phyloP scores from a whole-genome alignment of 441 rosid species.

The Viola pubescens region DNA sequence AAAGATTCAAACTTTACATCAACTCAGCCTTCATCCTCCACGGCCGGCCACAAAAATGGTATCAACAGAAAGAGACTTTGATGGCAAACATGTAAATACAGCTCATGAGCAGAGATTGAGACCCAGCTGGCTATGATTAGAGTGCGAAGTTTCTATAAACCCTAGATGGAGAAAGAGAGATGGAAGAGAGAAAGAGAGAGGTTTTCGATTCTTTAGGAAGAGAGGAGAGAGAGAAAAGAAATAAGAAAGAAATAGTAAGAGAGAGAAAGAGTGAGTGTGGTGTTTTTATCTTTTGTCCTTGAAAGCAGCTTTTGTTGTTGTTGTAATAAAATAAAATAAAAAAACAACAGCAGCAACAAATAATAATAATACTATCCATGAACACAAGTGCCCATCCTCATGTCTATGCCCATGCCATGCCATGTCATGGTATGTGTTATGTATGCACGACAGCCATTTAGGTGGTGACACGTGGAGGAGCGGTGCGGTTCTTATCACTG shows the following conservation, averaged over 20 bases:
- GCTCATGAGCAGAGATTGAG: constrained; percentile 29
- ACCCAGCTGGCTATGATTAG: constrained; percentile 33
- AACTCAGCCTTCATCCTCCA: constrained; percentile 31
- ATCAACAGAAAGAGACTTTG: constrained; percentile 31
- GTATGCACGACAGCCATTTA: constrained; percentile 20
- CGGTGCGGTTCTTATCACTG: constrained; percentile 64
- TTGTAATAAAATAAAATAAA: constrained; percentile 20
- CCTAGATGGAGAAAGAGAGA: constrained; percentile 35
- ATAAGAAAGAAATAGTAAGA: constrained; percentile 7
- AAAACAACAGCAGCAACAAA: too few relatives aligned
- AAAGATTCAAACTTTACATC: constrained; percentile 19
- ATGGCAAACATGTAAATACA: constrained; percentile 19
- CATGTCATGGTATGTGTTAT: background rate
- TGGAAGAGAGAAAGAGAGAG: constrained; percentile 18
- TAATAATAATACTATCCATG: too few relatives aligned
- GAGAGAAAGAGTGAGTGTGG: constrained; percentile 16
- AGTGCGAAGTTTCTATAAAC: constrained; percentile 61
- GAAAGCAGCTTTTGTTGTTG: constrained; percentile 36
- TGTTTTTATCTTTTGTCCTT: constrained; percentile 28
- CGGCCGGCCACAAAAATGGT: constrained; percentile 37
- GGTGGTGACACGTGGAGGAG: constrained; percentile 26
- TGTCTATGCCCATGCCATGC: constrained; percentile 10
- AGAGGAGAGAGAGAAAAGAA: constrained; percentile 11
- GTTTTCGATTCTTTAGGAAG: constrained; percentile 37
- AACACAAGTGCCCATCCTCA: background rate